Evolutionary conservation across 306 rosid species (phyloP), one percentile per base, ranked within the genome.

Genomic region (Glycine tomentella): DNA sequence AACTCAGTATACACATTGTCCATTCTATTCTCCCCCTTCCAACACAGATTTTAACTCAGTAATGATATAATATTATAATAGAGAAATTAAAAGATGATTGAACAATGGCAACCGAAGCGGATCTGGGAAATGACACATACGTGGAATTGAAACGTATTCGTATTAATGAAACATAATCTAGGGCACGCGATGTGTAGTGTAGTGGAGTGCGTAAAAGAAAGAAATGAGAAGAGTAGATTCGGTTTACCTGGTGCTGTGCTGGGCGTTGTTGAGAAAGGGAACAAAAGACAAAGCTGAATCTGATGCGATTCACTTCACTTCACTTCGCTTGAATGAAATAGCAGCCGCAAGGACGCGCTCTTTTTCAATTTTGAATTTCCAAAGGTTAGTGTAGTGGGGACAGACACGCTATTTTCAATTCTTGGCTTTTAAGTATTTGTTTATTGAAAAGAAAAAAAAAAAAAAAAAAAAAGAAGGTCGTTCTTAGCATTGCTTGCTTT

Each of bases 11-110:
- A 31, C 0, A 70, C 76, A 4, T 11, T 70, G 69, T 85, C 91
- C 97, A 92, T 92, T 74, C 57, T 48, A 87, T 90, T 78, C 72
- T 42, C 77, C 53, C 70, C 67, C 81, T 76, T 79, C 20, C 58
- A 81, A 73, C 17, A 20, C 80, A 46, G 70, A 69, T 42, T 11
- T 55, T 14, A 66, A 69, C 49, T 76, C 51, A 33, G 36, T 51
- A 36, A 36, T 31, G 14, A 15, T 5, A 46, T 51, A 61, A 46
- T 4, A 62, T 12, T 15, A 46, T 42, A 61, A 80, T 40, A 25
- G 7, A 63, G 45, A 34, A 36, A 36, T 63, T 12, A 34, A 63
- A 63, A 33, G 69, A 63, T 9, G 38, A 7, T 33, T 62, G 68
- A 62, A 6, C 48, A 36, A 38, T 15, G 33, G 36, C 8, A 4